Base-by-base conservation (phyloP, 2,329 filamentous ascomycete genomes). In the Conoideocrella luteorostrata region DNA sequence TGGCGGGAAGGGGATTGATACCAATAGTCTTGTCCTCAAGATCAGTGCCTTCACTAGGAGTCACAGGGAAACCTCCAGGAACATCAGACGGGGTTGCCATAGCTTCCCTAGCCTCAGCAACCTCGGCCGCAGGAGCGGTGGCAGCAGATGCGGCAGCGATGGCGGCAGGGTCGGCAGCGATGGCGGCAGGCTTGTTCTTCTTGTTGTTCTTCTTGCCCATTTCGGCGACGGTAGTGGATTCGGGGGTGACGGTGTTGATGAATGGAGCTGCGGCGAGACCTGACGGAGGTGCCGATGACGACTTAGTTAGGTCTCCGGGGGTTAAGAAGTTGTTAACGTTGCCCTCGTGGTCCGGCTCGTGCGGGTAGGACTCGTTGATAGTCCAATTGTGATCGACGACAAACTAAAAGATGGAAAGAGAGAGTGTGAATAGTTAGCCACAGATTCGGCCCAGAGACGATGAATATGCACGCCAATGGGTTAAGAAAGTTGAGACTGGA, bases 251-350 rank as follows among this genome's bases (percentile, higher is more conserved):
- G 40, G 81, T 82, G 53, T 81, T 86, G 62, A 85, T 76, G 47
- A 77, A 66, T 46, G 74, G 68, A 35, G 71, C 68, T 45, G 72
- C 60, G 41, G 70, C 34, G 26, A 39, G 38, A 41, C 11, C 28
- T 28, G 39, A 38, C 28, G 21, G 18, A 9, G 23, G 32, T 9
- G 41, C 20, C 12, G 18, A 29, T 21, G 39, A 60, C 57, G 52
- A 69, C 63, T 53, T 63, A 48, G 64, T 54, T 42, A 95, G 84
- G 59, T 88, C 77, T 50, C 88, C 78, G 46, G 85, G 80, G 32
- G 78, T 77, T 45, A 98, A 77, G 51, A 96, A 81, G 79, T 97
- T 97, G 77, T 97, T 97, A 57, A 89, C 74, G 75, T 91, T 95
- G 58, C 86, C 85, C 58, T 82, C 74, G 52, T 78, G 76, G 72